phyloP scores from a whole-genome alignment of 1,284 basidiomycete genomes.

The Neotropicomus parvogracilis region DNA sequence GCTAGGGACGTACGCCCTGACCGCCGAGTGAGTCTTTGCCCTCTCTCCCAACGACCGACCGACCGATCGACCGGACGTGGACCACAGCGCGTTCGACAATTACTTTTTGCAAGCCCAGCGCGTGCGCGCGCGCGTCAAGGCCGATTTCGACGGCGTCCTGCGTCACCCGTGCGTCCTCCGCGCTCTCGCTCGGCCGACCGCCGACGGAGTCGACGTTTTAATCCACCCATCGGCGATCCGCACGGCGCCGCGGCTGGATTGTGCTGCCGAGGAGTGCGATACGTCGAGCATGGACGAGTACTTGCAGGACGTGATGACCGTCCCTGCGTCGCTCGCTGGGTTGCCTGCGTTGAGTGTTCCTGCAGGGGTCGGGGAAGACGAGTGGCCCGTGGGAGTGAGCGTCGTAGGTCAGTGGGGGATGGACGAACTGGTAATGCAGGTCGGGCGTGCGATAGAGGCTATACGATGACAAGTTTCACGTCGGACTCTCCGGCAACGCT shows the following conservation, averaged over 20 bases:
- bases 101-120: slow-evolving; percentile 92
- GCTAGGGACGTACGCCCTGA: slow-evolving; percentile 90
- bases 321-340: slow-evolving; percentile 88
- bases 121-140: slow-evolving; percentile 66
- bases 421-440: slow-evolving; percentile 61
- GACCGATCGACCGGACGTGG: background rate
- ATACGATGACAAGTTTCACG: slow-evolving; percentile 8
- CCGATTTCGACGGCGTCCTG: slow-evolving; percentile 77
- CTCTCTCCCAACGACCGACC: background rate
- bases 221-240: slow-evolving; percentile 83
- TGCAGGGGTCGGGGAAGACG: slow-evolving; percentile 42
- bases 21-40: slow-evolving; percentile 69
- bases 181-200: slow-evolving; percentile 25
- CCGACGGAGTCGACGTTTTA: slow-evolving; percentile 69
- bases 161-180: slow-evolving; percentile 49
- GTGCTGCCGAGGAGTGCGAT: background rate
- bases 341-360: slow-evolving; percentile 83
- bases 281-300: slow-evolving; percentile 53
- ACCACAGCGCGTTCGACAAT: slow-evolving; percentile 89
- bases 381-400: slow-evolving; percentile 86
- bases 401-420: slow-evolving; percentile 89
- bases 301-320: slow-evolving; percentile 89
- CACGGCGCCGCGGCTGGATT: slow-evolving; percentile 65
- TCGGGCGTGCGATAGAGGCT: slow-evolving; percentile 48
- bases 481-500: no score